Base-by-base conservation (phyloP, 345 rosid genomes). In the Cochlearia excelsa region DNA sequence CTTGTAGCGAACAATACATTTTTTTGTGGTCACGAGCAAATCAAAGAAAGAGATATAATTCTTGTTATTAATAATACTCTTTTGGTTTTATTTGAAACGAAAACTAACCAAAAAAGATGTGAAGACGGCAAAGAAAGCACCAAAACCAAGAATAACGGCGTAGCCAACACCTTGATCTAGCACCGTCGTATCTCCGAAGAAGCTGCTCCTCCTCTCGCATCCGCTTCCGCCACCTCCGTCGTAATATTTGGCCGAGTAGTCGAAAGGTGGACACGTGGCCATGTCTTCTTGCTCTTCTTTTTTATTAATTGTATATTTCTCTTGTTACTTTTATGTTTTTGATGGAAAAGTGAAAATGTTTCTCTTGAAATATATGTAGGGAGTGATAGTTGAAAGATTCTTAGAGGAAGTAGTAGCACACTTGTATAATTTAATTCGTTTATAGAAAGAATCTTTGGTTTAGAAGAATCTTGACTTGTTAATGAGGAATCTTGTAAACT, bases 101-200 rank as follows among this genome's bases (percentile, higher is more conserved):
- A 34, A 9, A 71, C 75, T 57, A 67, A 90, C 96, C 82, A 91
- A 74, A 70, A 88, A 78, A 63, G 98, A 85, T 49, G 94, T 87
- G 79, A 91, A 85, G 69, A 85, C 26, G 34, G 98, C 98, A 54
- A 91, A 87, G 76, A 91, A 91, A 55, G 87, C 88, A 27, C 98
- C 98, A 26, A 91, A 91, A 27, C 91, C 98, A 53, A 91, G 84
- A 55, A 91, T 82, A 43, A 91, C 85, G 30, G 96, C 78, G 63
- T 88, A 88, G 30, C 96, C 98, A 45, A 85, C 84, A 0, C 88
- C 88, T 70, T 88, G 90, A 67, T 84, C 82, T 27, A 88, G 83
- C 44, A 80, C 85, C 5, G 88, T 33, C 61, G 82, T 79, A 41
- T 77, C 85, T 8, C 75, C 79, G 59, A 91, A 91, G 85, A 82